These are phyloP conservation scores for Tetracladium marchalianum DNA, from an alignment of 495 filamentous ascomycete genomes.

Conservation along the genomic window DNA sequence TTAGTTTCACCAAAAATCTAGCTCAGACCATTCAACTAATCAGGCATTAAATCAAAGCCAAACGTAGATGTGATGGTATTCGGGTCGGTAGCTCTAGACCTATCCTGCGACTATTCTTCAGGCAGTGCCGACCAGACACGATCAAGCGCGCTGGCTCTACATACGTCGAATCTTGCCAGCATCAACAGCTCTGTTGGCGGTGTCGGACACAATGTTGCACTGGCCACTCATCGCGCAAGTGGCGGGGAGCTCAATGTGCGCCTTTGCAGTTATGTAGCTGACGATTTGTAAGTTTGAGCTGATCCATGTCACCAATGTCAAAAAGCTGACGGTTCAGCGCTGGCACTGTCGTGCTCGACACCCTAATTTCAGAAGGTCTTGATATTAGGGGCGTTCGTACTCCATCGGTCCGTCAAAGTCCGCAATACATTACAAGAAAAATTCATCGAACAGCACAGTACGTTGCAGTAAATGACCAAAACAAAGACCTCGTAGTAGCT, in stretches of 20 bases:
- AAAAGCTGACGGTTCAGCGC: slow-evolving; percentile 28
- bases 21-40: background rate
- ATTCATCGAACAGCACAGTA: slow-evolving; percentile 71
- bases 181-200: slow-evolving; percentile 81
- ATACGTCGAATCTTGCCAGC: slow-evolving; percentile 79
- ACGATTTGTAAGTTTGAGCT: slow-evolving; percentile 47
- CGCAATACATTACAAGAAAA: slow-evolving; percentile 12
- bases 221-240: slow-evolving; percentile 53
- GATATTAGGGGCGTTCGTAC: slow-evolving; percentile 51
- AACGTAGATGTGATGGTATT: slow-evolving; percentile 67
- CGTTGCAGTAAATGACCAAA: slow-evolving; percentile 73
- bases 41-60: slow-evolving; percentile 2
- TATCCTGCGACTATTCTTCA: slow-evolving; percentile 68
- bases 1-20: background rate
- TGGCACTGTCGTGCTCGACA: slow-evolving; percentile 57
- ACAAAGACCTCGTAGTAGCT: slow-evolving; percentile 72
- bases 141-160: slow-evolving; percentile 37
- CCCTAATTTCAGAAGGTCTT: slow-evolving; percentile 52
- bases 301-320: background rate
- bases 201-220: slow-evolving; percentile 89
- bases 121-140: slow-evolving; percentile 2
- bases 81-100: slow-evolving; percentile 80
- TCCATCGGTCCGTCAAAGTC: slow-evolving; percentile 22
- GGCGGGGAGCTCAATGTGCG: slow-evolving; percentile 32
- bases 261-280: slow-evolving; percentile 67